Percentiles rank a stretch among this genome's conserved stretches.
These are phyloP conservation scores for Trebouxia sp. DNA, from an alignment of 139 green algal species.

Conservation along the genomic window DNA sequence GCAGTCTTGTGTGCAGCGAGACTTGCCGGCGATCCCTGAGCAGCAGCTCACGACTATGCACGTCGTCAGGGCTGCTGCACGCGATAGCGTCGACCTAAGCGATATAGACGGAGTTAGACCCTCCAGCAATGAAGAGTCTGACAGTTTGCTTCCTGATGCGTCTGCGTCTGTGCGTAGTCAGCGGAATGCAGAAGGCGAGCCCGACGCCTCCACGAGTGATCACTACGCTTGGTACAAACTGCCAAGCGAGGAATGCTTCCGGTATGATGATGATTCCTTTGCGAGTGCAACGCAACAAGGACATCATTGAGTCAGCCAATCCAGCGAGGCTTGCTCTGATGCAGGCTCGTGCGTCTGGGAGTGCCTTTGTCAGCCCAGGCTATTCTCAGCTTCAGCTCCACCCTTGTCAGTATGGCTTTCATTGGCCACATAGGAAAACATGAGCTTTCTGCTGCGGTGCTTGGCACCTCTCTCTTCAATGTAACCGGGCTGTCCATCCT, in stretches of 20 bases:
- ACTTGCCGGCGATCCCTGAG: too few species aligned
- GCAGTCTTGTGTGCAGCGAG: too few species aligned
- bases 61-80: background rate
- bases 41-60: background rate
- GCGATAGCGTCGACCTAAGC: background rate
- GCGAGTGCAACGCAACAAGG: too few species aligned
- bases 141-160: background rate
- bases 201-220: slow-evolving; percentile 11
- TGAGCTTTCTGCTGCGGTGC: slow-evolving; percentile 48
- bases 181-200: background rate
- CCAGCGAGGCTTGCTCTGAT: too few species aligned
- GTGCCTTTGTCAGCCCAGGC: slow-evolving; percentile 24
- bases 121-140: background rate
- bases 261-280: background rate
- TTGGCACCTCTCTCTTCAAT: slow-evolving; percentile 72
- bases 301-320: too few species aligned
- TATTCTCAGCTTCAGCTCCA: slow-evolving; percentile 17
- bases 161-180: too few species aligned
- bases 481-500: slow-evolving; percentile 64
- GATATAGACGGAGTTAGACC: background rate
- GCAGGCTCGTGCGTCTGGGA: slow-evolving; percentile 27
- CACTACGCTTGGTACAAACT: background rate
- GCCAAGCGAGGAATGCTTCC: background rate
- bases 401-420: slow-evolving; percentile 30
- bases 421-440: slow-evolving; percentile 26